Evolutionary conservation across 2,329 filamentous ascomycete species (phyloP).

Genomic region (Torrubiella hemipterigena): DNA sequence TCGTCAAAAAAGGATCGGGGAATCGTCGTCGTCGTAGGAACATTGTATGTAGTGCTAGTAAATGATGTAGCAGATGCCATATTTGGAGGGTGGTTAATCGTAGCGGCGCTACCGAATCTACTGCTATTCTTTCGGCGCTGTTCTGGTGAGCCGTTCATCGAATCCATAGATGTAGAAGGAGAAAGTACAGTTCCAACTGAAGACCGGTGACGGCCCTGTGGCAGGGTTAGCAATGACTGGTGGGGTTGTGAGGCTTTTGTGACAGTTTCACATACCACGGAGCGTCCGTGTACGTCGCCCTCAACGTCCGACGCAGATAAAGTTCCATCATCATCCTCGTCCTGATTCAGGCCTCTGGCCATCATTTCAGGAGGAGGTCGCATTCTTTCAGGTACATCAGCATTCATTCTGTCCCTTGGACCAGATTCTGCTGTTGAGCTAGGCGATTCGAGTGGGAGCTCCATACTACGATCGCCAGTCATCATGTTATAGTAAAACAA

Average conservation of each 20-base stretch:
- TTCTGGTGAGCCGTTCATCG: conserved; percentile 60
- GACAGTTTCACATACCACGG: too few species aligned
- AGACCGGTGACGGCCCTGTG: conserved; percentile 32
- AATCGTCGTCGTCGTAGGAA: conserved; percentile 47
- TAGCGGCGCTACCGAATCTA: conserved; percentile 24
- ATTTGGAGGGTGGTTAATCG: conserved; percentile 34
- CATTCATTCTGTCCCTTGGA: conserved; percentile 78
- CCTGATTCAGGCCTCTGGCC: conserved; percentile 67
- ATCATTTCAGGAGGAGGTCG: conserved; percentile 84
- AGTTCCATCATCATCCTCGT: conserved; percentile 80
- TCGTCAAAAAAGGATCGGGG: conserved; percentile 87
- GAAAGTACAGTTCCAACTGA: conserved; percentile 64
- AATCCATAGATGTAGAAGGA: conserved; percentile 84
- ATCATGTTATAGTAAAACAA: conserved; percentile 98
- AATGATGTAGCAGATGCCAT: conserved; percentile 51
- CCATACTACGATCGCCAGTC: conserved; percentile 89
- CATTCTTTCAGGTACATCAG: conserved; percentile 79
- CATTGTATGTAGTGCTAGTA: conserved; percentile 43
- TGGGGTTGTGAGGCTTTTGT: too few species aligned
- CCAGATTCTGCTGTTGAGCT: conserved; percentile 69
- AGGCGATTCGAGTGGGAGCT: conserved; percentile 85
- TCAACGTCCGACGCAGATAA: conserved; percentile 81
- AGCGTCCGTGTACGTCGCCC: too few species aligned
- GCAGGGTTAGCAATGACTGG: conserved; percentile 2
- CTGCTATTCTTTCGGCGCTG: conserved; percentile 46